Evolutionary conservation across 176 grass and related monocot species (phyloP), one percentile per base, ranked within the genome.

Genomic region (Rhipidocladum racemiflorum): DNA sequence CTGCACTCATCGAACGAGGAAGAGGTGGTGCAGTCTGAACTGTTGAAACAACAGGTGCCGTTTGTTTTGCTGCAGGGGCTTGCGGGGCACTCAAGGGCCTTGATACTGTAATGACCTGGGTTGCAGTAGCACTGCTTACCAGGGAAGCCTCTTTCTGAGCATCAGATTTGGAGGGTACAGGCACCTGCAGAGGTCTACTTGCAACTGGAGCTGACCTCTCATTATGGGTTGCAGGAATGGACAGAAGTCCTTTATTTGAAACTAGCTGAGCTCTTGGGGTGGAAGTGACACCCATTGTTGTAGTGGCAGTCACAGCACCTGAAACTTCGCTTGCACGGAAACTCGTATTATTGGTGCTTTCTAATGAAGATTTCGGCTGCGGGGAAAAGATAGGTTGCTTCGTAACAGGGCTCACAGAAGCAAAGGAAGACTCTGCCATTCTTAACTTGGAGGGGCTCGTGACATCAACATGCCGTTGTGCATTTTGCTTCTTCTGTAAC

Each of bases 11-110:
- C 1, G 95, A 98, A 59, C 86, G 90, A 45, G 92, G 93, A 83
- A 93, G 88, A 71, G 46, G 48, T 13, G 92, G 91, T 56, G 21
- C 62, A 23, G 74, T 81, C 72, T 79, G 90, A 77, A 81, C 72
- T 42, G 83, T 91, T 65, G 86, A 83, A 91, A 81, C 40, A 48
- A 81, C 76, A 64, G 90, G 81, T 61, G 81, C 43, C 39, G 51
- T 82, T 84, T 77, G 78, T 81, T 81, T 89, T 55, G 72, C 77
- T 77, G 89, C 87, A 35, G 96, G 89, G 54, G 88, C 85, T 69
- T 91, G 87, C 50, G 96, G 92, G 45, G 96, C 88, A 91, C 90
- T 99, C 64, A 80, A 86, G 48, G 90, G 88, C 85, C 81, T 92
- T 32, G 87, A 87, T 71, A 65, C 84, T 38, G 76, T 36, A 85